Percentiles rank a stretch among this genome's conserved stretches.
phyloP scores from a whole-genome alignment of 371 early-diverging fungal genomes.

The Syncephalastrum sp. region DNA sequence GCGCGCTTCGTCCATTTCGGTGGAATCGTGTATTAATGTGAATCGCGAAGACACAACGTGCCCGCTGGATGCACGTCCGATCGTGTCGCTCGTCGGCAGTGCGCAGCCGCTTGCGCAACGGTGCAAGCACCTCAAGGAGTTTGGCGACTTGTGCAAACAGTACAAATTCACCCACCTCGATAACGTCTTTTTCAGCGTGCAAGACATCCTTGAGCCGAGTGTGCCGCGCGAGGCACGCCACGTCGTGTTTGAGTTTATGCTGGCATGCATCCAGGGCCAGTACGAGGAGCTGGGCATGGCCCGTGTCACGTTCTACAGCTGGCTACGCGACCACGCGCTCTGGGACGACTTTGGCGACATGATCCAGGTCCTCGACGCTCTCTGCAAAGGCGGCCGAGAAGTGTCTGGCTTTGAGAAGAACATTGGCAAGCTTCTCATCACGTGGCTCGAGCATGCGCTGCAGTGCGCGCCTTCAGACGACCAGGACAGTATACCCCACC shows the following conservation, averaged over 20 bases:
- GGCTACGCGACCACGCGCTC: conserved; percentile 48
- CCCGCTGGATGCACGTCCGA: conserved; percentile 46
- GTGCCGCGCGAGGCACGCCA: conserved; percentile 58
- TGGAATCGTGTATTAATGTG: conserved; percentile 49
- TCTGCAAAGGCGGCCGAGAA: conserved; percentile 72
- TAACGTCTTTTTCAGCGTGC: conserved; percentile 59
- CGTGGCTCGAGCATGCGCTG: conserved; percentile 52
- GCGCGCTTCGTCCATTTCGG: conserved; percentile 39
- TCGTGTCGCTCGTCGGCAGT: conserved; percentile 34
- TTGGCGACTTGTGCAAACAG: conserved; percentile 43
- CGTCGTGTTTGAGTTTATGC: conserved; percentile 62
- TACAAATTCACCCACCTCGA: conserved; percentile 62
- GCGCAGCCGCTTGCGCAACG: conserved; percentile 31
- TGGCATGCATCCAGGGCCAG: conserved; percentile 62
- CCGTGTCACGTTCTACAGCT: conserved; percentile 60
- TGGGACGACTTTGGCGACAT: conserved; percentile 64
- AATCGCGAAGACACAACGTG: conserved; percentile 27
- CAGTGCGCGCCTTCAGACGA: conserved; percentile 9
- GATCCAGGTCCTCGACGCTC: conserved; percentile 51
- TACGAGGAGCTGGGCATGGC: conserved; percentile 67
- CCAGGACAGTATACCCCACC: conserved; percentile 22
- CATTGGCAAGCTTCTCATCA: conserved; percentile 53
- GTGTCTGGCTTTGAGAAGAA: conserved; percentile 74
- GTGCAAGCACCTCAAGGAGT: conserved; percentile 35
- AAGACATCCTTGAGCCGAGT: conserved; percentile 50